Base-by-base conservation (phyloP, 2,329 filamentous ascomycete genomes). In the Fusarium ramigenum region DNA sequence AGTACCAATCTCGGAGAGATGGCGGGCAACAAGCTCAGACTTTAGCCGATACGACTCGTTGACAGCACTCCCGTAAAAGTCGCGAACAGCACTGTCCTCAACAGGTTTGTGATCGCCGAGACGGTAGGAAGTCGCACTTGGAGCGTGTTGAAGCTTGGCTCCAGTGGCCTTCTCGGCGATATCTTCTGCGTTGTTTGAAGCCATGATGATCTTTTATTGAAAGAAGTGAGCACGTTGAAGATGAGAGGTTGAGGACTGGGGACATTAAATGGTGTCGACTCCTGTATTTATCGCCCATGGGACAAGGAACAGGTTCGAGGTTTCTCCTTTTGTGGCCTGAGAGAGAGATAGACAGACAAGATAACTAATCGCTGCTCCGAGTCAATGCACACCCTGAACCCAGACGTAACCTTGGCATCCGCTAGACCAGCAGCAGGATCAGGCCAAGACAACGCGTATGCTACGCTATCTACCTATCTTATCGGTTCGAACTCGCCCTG, bases 31-130 rank as follows among this genome's bases (percentile, higher is more conserved):
- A 18, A 62, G 59, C 4, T 62, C 59, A 3, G 59, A 62, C 50
- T 62, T 62, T 4, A 62, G 25, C 12, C 59, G 59, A 21, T 62
- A 62, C 5, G 59, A 57, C 50, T 62, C 59, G 9, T 62, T 62
- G 3, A 62, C 59, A 39, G 59, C 59, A 25, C 59, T 62, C 4
- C 59, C 59, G 7, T 62, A 62, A 5, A 62, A 62, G 1, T 62
- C 59, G 7, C 59, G 59, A 28, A 62, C 34, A 23, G 50, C 50
- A 42, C 59, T 56, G 25, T 62, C 59, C 9, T 62, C 59, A 9
- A 62, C 50, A 10, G 47, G 36, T 4, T 56, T 60, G 4, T 60
- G 44, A 18, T 60, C 58, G 7, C 46, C 58, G 7, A 54, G 18
- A 18, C 58, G 46, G 18, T 54, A 39, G 4, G 58, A 60, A 9